A percentile compares a stretch with the other conserved stretches of the same genome.
phyloP scores from a whole-genome alignment of 176 grass and related monocot species.

The Zea luxurians region DNA sequence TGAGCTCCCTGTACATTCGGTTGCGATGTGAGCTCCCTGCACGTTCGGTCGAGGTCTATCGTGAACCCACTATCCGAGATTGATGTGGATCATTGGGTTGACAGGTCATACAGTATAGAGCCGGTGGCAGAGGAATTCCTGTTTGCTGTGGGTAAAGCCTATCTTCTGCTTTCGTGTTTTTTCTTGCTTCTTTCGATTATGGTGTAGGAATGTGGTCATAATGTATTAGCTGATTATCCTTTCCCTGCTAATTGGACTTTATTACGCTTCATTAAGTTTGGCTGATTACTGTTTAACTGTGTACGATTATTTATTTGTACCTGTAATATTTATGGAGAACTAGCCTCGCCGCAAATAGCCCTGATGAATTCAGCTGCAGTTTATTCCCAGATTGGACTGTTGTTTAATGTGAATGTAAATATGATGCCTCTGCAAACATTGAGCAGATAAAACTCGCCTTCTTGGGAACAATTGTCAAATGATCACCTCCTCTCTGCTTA shows the following conservation, averaged over 20 bases:
- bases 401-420: conserved; percentile 20
- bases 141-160: conserved; percentile 28
- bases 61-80: conserved; percentile 13
- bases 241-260: conserved; percentile 44
- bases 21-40: conserved; percentile 28
- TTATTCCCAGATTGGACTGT: neutral
- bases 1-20: conserved; percentile 42
- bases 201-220: conserved; percentile 43
- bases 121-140: conserved; percentile 25
- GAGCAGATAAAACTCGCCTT: neutral
- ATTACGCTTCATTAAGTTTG: neutral
- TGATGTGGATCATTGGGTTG: conserved; percentile 26
- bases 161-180: conserved; percentile 6
- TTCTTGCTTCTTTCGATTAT: conserved; percentile 31
- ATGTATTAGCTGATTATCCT: conserved; percentile 44
- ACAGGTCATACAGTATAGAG: conserved; percentile 24
- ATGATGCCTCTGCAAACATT: neutral
- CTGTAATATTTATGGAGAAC: conserved; percentile 20
- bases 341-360: neutral
- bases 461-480: neutral
- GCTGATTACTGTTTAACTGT: conserved; percentile 28
- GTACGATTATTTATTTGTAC: conserved; percentile 21
- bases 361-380: neutral
- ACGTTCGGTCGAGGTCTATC: conserved; percentile 8
- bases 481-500: neutral